Base-by-base conservation (phyloP, 495 filamentous ascomycete genomes). In the Rhizodiscina lignyota region DNA sequence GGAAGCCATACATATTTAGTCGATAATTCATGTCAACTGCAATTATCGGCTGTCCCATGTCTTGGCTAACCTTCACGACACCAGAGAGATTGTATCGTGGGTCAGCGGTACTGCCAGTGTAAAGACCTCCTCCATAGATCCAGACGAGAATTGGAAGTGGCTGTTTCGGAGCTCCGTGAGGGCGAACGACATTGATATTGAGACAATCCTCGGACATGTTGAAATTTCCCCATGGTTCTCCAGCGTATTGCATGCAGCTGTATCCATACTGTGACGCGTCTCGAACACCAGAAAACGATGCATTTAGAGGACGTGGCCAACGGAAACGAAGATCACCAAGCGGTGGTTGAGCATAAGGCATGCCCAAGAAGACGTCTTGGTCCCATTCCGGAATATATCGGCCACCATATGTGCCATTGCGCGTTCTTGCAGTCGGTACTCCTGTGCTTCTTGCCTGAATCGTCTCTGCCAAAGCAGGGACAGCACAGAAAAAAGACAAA, bases 321-420 rank as follows among this genome's bases (percentile, higher is more conserved):
- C 51, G 55, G 37, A 72, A 73, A 1, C 72, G 55, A 12, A 67
- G 50, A 23, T 53, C 23, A 3, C 59, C 60, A 2, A 67, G 32
- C 0, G 68, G 66, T 21, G 63, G 63, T 30, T 63, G 49, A 2
- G 65, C 68, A 45, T 66, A 74, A 0, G 68, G 66, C 4, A 75
- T 64, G 2, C 64, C 68, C 4, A 74, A 57, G 45, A 74, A 75
- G 21, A 56, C 45, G 31, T 70, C 63, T 44, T 70, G 65, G 19
- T 62, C 37, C 45, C 59, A 71, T 19, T 41, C 30, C 3, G 55
- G 34, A 18, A 59, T 43, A 29, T 59, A 48, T 2, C 46, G 42
- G 4, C 67, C 70, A 16, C 35, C 31, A 27, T 63, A 60, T 1
- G 61, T 67, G 24, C 62, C 65, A 43, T 67, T 67, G 18, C 39